Percentiles rank a stretch among this genome's conserved stretches.
Conservation (phyloP, 2,329 filamentous ascomycete genomes). For the Neopestalotiopsis sp. region DNA sequence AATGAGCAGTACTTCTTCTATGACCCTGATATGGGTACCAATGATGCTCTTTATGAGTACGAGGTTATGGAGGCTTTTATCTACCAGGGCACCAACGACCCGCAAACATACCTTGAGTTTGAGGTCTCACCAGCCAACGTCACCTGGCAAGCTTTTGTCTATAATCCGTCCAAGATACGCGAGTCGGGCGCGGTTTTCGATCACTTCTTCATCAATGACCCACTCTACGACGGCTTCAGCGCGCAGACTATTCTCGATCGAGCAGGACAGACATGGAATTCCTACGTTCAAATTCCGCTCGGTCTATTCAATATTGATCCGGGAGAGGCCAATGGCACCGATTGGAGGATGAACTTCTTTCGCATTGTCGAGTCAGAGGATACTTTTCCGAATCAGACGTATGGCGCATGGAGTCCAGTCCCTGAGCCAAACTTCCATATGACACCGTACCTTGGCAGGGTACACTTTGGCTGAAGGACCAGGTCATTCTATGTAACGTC, state of each 20-base stretch:
- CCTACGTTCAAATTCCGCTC: conserved; percentile 47
- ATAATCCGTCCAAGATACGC: conserved; percentile 53
- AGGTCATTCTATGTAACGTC: too few relatives aligned
- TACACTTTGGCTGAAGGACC: neutral
- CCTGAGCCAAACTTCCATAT: conserved; percentile 53
- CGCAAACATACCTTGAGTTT: conserved; percentile 55
- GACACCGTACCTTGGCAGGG: conserved; percentile 11
- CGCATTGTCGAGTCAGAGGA: conserved; percentile 47
- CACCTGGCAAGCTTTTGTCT: conserved; percentile 56
- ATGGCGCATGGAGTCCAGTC: conserved; percentile 52
- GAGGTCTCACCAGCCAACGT: conserved; percentile 57
- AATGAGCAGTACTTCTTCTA: conserved; percentile 54
- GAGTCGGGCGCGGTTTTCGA: conserved; percentile 47
- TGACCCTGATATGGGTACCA: conserved; percentile 46
- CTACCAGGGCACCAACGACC: conserved; percentile 48
- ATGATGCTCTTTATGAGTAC: conserved; percentile 53
- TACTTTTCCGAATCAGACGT: conserved; percentile 47
- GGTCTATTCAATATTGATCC: conserved; percentile 54
- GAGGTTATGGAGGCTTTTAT: conserved; percentile 58
- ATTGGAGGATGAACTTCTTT: conserved; percentile 60
- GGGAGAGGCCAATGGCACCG: conserved; percentile 45
- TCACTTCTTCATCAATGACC: conserved; percentile 45
- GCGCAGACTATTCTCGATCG: conserved; percentile 45
- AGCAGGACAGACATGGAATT: conserved; percentile 43
- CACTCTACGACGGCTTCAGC: conserved; percentile 45